Evolutionary conservation across 805 yeast species (phyloP).

Genomic region (Kuraishia hungarica): DNA sequence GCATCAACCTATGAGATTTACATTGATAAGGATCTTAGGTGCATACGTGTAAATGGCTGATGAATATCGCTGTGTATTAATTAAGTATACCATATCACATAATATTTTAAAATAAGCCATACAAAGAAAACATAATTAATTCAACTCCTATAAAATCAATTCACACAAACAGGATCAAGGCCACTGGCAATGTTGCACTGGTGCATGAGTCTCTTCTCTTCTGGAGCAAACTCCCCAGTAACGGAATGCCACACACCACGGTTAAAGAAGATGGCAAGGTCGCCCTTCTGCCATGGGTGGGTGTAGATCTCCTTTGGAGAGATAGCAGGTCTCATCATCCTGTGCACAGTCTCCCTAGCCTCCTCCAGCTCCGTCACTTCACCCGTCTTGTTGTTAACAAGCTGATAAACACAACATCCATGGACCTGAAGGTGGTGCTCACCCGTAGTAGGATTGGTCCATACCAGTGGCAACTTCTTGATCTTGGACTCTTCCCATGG

Average conservation of each 20-base stretch:
- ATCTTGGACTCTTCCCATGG: slow-evolving; percentile 75
- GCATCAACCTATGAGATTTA: neutral
- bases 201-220: slow-evolving; percentile 82
- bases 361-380: slow-evolving; percentile 54
- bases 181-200: slow-evolving; percentile 91
- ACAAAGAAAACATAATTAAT: neutral
- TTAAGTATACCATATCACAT: too few relatives aligned
- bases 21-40: too few relatives aligned
- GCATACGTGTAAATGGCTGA: too few relatives aligned
- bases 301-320: slow-evolving; percentile 67
- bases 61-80: too few relatives aligned
- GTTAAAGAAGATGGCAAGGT: slow-evolving; percentile 78
- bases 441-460: slow-evolving; percentile 87
- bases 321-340: slow-evolving; percentile 81
- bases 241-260: slow-evolving; percentile 91
- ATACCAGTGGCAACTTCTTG: slow-evolving; percentile 75
- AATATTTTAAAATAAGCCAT: too few relatives aligned
- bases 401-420: slow-evolving; percentile 74
- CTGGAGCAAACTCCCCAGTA: slow-evolving; percentile 76
- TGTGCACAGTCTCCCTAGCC: slow-evolving; percentile 67
- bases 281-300: slow-evolving; percentile 80
- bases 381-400: slow-evolving; percentile 47
- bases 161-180: slow-evolving; percentile 41
- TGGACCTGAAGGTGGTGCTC: slow-evolving; percentile 81
- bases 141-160: slow-evolving; percentile 1